Evolutionary conservation across 371 early-diverging fungal species (phyloP).

Genomic region (Enteropsectra breve): DNA sequence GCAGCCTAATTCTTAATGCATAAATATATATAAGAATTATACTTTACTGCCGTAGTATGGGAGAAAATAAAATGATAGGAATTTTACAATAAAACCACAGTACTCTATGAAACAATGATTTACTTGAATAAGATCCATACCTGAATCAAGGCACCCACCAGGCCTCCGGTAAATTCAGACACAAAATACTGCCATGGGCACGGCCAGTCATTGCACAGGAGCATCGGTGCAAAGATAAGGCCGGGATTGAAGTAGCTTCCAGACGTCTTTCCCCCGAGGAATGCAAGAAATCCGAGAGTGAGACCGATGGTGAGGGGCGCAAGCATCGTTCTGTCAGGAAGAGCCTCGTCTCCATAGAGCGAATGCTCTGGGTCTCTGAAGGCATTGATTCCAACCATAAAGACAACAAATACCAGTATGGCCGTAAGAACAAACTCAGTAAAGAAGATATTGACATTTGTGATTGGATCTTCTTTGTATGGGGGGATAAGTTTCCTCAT

Average conservation of each 20-base stretch:
- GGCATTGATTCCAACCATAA: constrained; percentile 67
- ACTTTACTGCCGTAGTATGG: no score
- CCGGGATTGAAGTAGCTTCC: constrained; percentile 70
- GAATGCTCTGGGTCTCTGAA: constrained; percentile 57
- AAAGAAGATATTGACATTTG: constrained; percentile 51
- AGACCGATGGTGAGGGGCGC: constrained; percentile 60
- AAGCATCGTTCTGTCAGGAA: constrained; percentile 47
- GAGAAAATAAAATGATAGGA: no score
- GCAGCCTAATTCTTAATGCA: no score
- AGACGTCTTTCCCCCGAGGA: constrained; percentile 64
- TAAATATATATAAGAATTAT: no score
- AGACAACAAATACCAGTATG: constrained; percentile 67
- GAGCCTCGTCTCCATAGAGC: constrained; percentile 34
- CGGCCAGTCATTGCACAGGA: constrained; percentile 62
- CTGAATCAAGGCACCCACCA: constrained; percentile 62
- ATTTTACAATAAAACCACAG: no score
- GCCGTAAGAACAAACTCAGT: constrained; percentile 64
- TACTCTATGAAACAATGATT: no score
- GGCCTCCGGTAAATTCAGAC: constrained; percentile 65
- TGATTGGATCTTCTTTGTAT: constrained; percentile 25
- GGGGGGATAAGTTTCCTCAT: constrained; percentile 49
- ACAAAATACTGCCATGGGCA: constrained; percentile 63
- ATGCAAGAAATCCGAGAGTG: constrained; percentile 65
- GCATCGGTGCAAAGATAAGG: constrained; percentile 62
- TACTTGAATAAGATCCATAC: constrained; percentile 53